phyloP scores from a whole-genome alignment of 495 filamentous ascomycete genomes.

The Podospora pseudopauciseta region DNA sequence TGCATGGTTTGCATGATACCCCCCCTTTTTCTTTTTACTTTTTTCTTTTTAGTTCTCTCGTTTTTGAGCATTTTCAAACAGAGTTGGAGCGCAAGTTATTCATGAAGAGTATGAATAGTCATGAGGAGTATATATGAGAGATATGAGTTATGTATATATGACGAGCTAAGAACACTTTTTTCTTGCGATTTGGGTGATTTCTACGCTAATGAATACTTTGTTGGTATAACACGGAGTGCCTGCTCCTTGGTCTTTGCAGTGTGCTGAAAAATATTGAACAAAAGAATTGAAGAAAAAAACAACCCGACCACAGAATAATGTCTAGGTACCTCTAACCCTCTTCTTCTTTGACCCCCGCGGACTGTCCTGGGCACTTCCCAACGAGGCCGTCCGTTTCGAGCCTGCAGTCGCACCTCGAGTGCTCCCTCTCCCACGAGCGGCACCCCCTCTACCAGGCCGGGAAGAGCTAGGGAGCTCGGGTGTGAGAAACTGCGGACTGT shows the following conservation, averaged over 20 bases:
- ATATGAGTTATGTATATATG: too few relatives aligned
- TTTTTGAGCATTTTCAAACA: background rate
- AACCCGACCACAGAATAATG: background rate
- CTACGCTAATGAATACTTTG: background rate
- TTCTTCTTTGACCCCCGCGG: slow-evolving; percentile 18
- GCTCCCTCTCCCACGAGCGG: slow-evolving; percentile 11
- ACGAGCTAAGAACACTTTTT: background rate
- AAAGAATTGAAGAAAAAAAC: background rate
- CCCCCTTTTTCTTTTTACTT: background rate
- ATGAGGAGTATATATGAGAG: too few relatives aligned
- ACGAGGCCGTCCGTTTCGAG: slow-evolving; percentile 25
- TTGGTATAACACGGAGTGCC: background rate
- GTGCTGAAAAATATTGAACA: background rate
- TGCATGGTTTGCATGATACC: background rate
- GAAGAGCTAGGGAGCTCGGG: slow-evolving; percentile 18
- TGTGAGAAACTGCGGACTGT: slow-evolving; percentile 17
- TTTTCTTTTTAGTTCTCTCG: background rate
- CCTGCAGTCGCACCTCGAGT: slow-evolving; percentile 10
- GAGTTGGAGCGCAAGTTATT: too few relatives aligned
- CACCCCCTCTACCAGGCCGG: slow-evolving; percentile 8
- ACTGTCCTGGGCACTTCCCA: slow-evolving; percentile 16
- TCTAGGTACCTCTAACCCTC: slow-evolving; percentile 8
- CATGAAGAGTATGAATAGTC: too few relatives aligned
- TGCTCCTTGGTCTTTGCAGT: background rate
- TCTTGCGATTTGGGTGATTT: background rate